These are phyloP conservation scores for Plasmodium reichenowi DNA, from an alignment of 169 alveolate genomes.

Conservation along the genomic window DNA sequence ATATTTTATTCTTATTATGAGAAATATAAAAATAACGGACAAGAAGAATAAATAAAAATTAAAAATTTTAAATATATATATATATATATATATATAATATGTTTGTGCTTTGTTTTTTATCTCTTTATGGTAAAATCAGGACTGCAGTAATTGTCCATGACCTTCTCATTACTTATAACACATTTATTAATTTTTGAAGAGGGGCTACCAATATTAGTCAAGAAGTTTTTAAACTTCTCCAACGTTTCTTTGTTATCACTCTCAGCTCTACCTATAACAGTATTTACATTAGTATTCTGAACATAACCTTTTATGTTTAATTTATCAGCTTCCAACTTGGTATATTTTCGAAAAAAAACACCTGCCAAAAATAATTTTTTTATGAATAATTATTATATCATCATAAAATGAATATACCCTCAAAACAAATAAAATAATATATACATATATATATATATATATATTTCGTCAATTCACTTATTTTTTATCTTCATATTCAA, in stretches of 20 bases:
- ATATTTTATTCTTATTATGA: too few species aligned
- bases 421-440: not conserved
- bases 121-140: conserved; percentile 30
- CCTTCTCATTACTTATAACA: conserved; percentile 75
- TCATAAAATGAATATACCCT: not conserved
- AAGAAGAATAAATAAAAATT: too few species aligned
- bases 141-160: conserved; percentile 29
- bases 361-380: conserved; percentile 51
- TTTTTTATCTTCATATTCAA: conserved; percentile 1
- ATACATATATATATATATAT: too few species aligned
- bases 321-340: conserved; percentile 84
- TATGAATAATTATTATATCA: not conserved
- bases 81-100: too few species aligned
- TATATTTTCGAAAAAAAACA: conserved; percentile 84
- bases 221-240: conserved; percentile 78
- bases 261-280: conserved; percentile 83
- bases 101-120: not conserved
- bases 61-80: too few species aligned
- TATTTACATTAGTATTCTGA: conserved; percentile 80
- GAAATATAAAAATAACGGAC: too few species aligned
- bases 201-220: conserved; percentile 82
- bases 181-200: conserved; percentile 81
- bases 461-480: not conserved
- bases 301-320: conserved; percentile 84
- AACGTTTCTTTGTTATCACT: conserved; percentile 69